Base-by-base conservation (phyloP, 2,329 filamentous ascomycete species). In the Xylariaceae sp. region DNA sequence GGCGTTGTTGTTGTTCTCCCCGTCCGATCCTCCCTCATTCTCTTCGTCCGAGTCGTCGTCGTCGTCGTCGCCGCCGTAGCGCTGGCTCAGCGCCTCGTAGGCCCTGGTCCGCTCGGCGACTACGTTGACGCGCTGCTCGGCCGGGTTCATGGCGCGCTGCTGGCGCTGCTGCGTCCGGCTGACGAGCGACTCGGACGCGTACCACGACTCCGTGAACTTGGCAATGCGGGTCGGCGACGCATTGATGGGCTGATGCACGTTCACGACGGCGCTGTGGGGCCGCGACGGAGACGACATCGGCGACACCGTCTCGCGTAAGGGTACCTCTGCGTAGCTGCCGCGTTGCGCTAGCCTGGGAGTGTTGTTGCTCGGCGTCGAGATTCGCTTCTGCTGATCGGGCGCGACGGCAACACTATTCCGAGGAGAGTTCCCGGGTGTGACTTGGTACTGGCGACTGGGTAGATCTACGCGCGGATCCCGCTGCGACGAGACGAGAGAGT, bases 171-270 rank as follows among this genome's bases (percentile, higher is more conserved):
- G 70, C 2, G 73, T 77, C 50, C 72, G 69, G 35, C 64, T 67
- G 52, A 74, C 66, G 29, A 76, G 66, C 2, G 72, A 74, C 27
- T 77, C 72, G 1, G 71, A 69, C 2, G 73, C 63, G 45, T 67
- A 67, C 74, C 74, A 78, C 0, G 71, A 65, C 51, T 77, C 74
- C 4, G 68, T 75, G 50, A 76, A 75, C 47, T 63, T 69, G 29
- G 65, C 63, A 1, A 60, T 48, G 21, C 70, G 69, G 23, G 53
- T 54, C 13, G 62, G 64, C 31, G 59, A 58, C 9, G 52, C 47
- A 40, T 51, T 56, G 19, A 37, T 55, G 21, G 61, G 50, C 14
- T 56, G 50, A 21, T 56, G 50, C 21, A 43, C 31, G 19, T 32
- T 35, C 15, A 41, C 31, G 9, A 31, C 34, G 8, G 39, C 32